A percentile compares a stretch with the other conserved stretches of the same genome.
Conservation (phyloP, 148 eudicot species). For the Rhododendron simsii region DNA sequence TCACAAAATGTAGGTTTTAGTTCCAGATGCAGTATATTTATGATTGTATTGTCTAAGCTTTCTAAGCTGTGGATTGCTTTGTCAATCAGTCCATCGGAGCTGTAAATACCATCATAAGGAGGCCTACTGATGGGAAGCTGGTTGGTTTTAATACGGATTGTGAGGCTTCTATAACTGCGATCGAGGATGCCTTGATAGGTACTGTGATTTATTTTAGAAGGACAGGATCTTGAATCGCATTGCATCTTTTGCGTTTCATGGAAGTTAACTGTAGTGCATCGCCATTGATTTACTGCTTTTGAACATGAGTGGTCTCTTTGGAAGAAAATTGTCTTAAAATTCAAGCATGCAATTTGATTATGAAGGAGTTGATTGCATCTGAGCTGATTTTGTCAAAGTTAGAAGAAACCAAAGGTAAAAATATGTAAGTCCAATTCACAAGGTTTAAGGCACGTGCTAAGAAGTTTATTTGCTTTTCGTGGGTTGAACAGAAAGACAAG, state of each 20-base stretch:
- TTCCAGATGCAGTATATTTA: background rate
- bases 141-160: slow-evolving; percentile 52
- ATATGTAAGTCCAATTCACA: background rate
- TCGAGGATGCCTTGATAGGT: slow-evolving; percentile 48
- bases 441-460: background rate
- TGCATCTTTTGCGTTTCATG: background rate
- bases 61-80: slow-evolving; percentile 1
- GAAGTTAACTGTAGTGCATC: background rate
- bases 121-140: slow-evolving; percentile 47
- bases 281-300: background rate
- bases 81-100: slow-evolving; percentile 41
- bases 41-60: background rate
- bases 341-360: background rate
- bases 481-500: slow-evolving; percentile 22
- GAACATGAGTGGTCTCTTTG: background rate
- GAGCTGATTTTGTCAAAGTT: background rate
- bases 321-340: background rate
- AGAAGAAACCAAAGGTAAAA: background rate
- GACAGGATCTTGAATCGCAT: background rate
- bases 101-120: slow-evolving; percentile 41
- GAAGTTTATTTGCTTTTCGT: slow-evolving; percentile 11
- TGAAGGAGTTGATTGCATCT: background rate
- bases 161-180: slow-evolving; percentile 38
- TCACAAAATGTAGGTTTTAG: background rate
- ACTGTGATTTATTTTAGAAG: background rate